Conservation (phyloP, 1,284 basidiomycete genomes). For the Trichosporon sp. region DNA sequence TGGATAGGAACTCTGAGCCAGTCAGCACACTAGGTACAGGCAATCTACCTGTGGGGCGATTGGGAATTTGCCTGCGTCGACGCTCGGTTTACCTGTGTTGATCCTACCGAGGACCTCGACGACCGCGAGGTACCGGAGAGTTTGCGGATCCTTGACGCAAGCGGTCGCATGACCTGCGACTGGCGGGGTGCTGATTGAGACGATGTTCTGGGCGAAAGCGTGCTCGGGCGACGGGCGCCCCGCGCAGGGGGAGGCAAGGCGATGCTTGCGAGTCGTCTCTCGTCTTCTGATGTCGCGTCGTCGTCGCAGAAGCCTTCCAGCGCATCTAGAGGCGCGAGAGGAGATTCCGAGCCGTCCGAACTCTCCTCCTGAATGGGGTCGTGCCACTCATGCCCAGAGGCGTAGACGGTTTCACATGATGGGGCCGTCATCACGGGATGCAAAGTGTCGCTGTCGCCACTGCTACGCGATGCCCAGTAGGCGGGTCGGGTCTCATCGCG, state of each 20-base stretch:
- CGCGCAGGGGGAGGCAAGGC: background rate
- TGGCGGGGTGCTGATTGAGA: background rate
- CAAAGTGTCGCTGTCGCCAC: background rate
- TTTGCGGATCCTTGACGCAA: slow-evolving; percentile 5
- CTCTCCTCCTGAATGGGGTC: slow-evolving; percentile 5
- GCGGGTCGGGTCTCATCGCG: background rate
- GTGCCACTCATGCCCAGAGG: background rate
- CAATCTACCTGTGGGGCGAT: background rate
- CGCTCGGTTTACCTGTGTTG: background rate
- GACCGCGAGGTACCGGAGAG: background rate
- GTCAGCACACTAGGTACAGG: background rate
- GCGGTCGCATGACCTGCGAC: background rate
- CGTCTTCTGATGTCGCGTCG: background rate
- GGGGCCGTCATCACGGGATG: background rate
- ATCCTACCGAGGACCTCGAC: background rate
- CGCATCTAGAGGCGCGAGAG: slow-evolving; percentile 26
- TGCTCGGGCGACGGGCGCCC: background rate
- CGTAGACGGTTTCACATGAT: background rate
- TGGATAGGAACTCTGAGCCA: slow-evolving; percentile 22
- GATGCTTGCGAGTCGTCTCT: background rate
- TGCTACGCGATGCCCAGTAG: background rate
- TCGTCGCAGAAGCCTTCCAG: slow-evolving; percentile 28
- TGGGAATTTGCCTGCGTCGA: no score
- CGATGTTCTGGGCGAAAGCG: background rate
- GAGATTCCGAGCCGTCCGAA: slow-evolving; percentile 25